A percentile compares a stretch with the other conserved stretches of the same genome.
Conservation (phyloP, 352 stramenopile species). For the Pythium coloratum region DNA sequence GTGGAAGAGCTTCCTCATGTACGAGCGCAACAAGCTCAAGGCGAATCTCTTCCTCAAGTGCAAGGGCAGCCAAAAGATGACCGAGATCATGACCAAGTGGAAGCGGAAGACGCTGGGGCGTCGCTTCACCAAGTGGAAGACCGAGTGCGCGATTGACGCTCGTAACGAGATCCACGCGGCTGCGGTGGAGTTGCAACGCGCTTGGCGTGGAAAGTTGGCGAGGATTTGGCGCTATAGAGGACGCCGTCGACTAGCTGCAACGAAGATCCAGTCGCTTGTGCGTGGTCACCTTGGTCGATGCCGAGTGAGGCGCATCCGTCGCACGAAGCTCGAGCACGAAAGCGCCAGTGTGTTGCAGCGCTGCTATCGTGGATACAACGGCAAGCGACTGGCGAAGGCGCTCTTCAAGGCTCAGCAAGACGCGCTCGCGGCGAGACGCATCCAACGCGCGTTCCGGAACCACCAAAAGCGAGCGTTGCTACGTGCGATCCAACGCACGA, state of each 20-base stretch:
- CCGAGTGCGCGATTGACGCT: slow-evolving; percentile 42
- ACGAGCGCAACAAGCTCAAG: slow-evolving; percentile 75
- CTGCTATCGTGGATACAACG: slow-evolving; percentile 77
- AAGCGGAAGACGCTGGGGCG: slow-evolving; percentile 48
- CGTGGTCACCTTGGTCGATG: slow-evolving; percentile 45
- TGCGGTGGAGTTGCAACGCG: slow-evolving; percentile 72
- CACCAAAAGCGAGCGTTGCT: slow-evolving; percentile 61
- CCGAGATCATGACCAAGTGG: slow-evolving; percentile 65
- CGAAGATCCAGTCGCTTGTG: slow-evolving; percentile 51
- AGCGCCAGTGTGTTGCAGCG: slow-evolving; percentile 58
- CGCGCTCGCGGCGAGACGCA: slow-evolving; percentile 46
- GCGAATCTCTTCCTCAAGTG: slow-evolving; percentile 83
- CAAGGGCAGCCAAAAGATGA: slow-evolving; percentile 75
- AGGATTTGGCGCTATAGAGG: slow-evolving; percentile 29
- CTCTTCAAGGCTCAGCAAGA: slow-evolving; percentile 72
- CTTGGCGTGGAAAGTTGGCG: slow-evolving; percentile 50
- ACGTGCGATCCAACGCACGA: slow-evolving; percentile 61
- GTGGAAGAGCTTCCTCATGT: slow-evolving; percentile 66
- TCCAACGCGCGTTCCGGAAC: slow-evolving; percentile 70
- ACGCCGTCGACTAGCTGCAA: slow-evolving; percentile 34
- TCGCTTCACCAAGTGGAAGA: slow-evolving; percentile 55
- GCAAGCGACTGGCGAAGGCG: slow-evolving; percentile 58
- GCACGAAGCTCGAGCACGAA: slow-evolving; percentile 44
- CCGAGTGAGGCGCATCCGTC: slow-evolving; percentile 27
- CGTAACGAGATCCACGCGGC: slow-evolving; percentile 61